Base-by-base conservation (phyloP, 768 basidiomycete species). In the Mycena alexandri region DNA sequence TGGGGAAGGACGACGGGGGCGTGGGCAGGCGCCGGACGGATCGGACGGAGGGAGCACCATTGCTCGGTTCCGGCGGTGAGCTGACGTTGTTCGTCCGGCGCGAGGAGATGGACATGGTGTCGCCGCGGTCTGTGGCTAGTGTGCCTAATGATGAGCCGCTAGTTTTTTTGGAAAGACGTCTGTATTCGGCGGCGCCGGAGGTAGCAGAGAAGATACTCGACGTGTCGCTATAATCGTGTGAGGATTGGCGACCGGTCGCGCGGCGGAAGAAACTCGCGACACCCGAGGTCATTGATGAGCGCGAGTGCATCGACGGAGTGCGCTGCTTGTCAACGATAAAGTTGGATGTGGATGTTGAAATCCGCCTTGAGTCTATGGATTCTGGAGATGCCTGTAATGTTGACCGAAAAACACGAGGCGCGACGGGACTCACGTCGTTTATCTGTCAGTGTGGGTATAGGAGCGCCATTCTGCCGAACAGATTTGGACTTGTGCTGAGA, bases 1-100 rank as follows among this genome's bases (percentile, higher is more conserved):
- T 73, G 65, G 81, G 82, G 65, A 88, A 90, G 7, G 88, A 88
- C 0, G 89, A 89, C 12, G 89, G 89, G n/a, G 89, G 88, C 8
- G 83, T 82, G 33, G 82, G 83, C 38, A 85, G 74, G 41, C 82
- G 81, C 55, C 86, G 81, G 52, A 83, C 75, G 59, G 83, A 85
- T 44, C 80, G 80, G n/a, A 84, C 70, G 25, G 80, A 75, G 11
- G 86, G 85, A 61, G 83, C 83, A 34, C 80, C 78, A 24, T 80
- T 77, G 38, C 76, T 77, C n/a, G 79, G 75, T 5, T 79, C 76
- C 24, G 75, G 59, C 44, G 75, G 73, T 22, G 69, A 61, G 44
- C 56, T 68, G 38, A 69, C 70, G 47, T 72, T 72, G 22, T 82
- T 81, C 6, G 75, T 76, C n/a, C 77, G 78, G 54, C 82, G 80